A percentile compares a stretch with the other conserved stretches of the same genome.
Evolutionary conservation across 345 rosid genomes (phyloP).

Genomic region (Lepidium didymum): DNA sequence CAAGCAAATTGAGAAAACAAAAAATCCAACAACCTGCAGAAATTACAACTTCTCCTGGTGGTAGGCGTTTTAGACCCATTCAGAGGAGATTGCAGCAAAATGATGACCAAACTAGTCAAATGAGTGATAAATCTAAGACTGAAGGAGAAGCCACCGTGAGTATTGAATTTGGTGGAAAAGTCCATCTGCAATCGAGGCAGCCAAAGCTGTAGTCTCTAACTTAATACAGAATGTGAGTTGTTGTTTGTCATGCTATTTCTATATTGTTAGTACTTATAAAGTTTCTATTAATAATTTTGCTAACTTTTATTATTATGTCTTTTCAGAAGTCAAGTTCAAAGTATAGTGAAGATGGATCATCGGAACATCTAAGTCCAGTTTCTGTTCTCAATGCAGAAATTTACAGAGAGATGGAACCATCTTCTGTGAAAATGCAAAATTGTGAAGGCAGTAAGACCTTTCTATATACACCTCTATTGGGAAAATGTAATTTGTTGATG

Average conservation of each 20-base stretch:
- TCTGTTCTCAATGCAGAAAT: constrained; percentile 63
- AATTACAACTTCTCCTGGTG: constrained; percentile 46
- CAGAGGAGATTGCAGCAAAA: constrained; percentile 33
- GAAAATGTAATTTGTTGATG: not conserved
- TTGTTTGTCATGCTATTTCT: not conserved
- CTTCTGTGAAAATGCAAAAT: constrained; percentile 41
- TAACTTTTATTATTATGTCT: not conserved
- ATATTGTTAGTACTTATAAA: not conserved
- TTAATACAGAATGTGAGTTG: constrained; percentile 42
- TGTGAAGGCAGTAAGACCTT: constrained; percentile 16
- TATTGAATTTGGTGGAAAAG: constrained; percentile 32
- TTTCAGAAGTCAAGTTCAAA: constrained; percentile 40
- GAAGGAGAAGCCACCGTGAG: constrained; percentile 36
- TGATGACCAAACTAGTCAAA: constrained; percentile 59
- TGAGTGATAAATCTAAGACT: constrained; percentile 49
- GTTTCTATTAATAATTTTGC: not conserved
- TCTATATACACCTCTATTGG: not conserved
- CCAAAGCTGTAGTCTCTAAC: constrained; percentile 31
- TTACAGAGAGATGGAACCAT: constrained; percentile 48
- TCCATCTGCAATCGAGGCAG: constrained; percentile 29
- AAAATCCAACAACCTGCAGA: constrained; percentile 34
- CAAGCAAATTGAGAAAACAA: constrained; percentile 47
- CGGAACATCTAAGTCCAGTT: constrained; percentile 79
- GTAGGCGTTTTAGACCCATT: constrained; percentile 39
- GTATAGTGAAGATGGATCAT: constrained; percentile 39